phyloP scores from a whole-genome alignment of 495 filamentous ascomycete species.

The Neurospora sp. region DNA sequence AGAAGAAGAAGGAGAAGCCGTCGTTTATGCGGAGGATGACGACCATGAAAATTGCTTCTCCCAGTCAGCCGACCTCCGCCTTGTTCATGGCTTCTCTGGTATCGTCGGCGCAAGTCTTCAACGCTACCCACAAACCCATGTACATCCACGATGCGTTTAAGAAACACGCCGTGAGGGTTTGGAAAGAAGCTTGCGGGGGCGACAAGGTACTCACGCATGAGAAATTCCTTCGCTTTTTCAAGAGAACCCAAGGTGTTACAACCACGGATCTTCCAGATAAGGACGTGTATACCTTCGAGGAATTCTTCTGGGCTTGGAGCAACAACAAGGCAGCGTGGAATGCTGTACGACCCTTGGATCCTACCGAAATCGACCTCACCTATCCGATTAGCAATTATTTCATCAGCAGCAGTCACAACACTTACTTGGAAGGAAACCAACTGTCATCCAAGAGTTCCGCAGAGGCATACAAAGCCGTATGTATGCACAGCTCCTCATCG shows the following conservation, averaged over 20 bases:
- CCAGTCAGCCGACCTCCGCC: slow-evolving; percentile 10
- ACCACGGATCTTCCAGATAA: slow-evolving; percentile 10
- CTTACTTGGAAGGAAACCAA: slow-evolving; percentile 85
- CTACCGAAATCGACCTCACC: slow-evolving; percentile 23
- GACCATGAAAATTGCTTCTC: slow-evolving; percentile 15
- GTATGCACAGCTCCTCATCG: background rate
- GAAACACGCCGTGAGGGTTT: slow-evolving; percentile 26
- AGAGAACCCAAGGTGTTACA: slow-evolving; percentile 25
- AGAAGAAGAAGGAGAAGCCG: slow-evolving; percentile 9
- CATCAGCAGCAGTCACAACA: slow-evolving; percentile 76
- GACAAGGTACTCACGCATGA: slow-evolving; percentile 20
- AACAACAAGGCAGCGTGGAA: slow-evolving; percentile 23
- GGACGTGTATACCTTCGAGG: slow-evolving; percentile 27
- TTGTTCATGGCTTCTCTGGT: slow-evolving; percentile 10
- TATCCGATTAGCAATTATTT: slow-evolving; percentile 78
- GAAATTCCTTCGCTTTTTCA: slow-evolving; percentile 28
- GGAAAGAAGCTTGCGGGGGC: slow-evolving; percentile 18
- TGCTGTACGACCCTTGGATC: slow-evolving; percentile 15
- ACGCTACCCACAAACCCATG: slow-evolving; percentile 7
- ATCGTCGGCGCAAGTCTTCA: slow-evolving; percentile 11
- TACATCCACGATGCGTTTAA: slow-evolving; percentile 22
- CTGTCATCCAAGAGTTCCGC: slow-evolving; percentile 68
- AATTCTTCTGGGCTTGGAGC: slow-evolving; percentile 34
- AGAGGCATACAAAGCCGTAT: slow-evolving; percentile 68
- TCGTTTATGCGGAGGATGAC: slow-evolving; percentile 22